Conservation (phyloP, 2,329 filamentous ascomycete species). For the Ophiobolus disseminans region DNA sequence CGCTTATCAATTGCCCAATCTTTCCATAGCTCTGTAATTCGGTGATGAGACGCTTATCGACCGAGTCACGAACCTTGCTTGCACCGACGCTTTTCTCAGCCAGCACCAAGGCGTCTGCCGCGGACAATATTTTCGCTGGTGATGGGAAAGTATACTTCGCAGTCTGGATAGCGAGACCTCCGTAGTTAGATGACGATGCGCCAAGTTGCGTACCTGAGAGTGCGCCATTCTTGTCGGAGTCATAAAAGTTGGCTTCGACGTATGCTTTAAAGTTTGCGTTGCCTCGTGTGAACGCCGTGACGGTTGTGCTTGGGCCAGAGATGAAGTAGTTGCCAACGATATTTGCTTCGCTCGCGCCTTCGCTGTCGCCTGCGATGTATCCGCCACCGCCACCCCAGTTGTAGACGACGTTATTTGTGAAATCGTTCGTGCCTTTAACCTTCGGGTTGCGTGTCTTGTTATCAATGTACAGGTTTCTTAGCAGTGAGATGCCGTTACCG, state of each 20-base stretch:
- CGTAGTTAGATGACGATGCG: conserved; percentile 54
- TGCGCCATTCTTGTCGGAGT: conserved; percentile 57
- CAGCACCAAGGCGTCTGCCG: conserved; percentile 51
- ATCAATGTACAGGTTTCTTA: conserved; percentile 64
- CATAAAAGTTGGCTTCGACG: conserved; percentile 61
- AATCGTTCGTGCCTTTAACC: conserved; percentile 64
- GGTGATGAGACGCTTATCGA: conserved; percentile 53
- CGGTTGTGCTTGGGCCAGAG: conserved; percentile 59
- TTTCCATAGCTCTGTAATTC: conserved; percentile 58
- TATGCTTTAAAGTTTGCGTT: conserved; percentile 63
- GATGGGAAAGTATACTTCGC: conserved; percentile 54
- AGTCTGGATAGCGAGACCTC: conserved; percentile 54
- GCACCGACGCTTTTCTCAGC: conserved; percentile 53
- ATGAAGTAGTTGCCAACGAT: conserved; percentile 66
- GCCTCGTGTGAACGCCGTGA: conserved; percentile 62
- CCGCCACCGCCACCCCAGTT: conserved; percentile 64
- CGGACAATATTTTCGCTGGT: conserved; percentile 50
- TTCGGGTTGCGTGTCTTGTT: conserved; percentile 66
- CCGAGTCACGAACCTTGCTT: conserved; percentile 54
- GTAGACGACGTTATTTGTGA: conserved; percentile 60
- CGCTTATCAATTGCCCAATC: conserved; percentile 54
- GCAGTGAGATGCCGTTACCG: conserved; percentile 57
- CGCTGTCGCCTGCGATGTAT: conserved; percentile 62
- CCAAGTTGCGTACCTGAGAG: conserved; percentile 59
- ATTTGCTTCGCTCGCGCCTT: conserved; percentile 57